Evolutionary conservation across 148 eudicot species (phyloP).

Genomic region (Tetragonia tetragonoides): DNA sequence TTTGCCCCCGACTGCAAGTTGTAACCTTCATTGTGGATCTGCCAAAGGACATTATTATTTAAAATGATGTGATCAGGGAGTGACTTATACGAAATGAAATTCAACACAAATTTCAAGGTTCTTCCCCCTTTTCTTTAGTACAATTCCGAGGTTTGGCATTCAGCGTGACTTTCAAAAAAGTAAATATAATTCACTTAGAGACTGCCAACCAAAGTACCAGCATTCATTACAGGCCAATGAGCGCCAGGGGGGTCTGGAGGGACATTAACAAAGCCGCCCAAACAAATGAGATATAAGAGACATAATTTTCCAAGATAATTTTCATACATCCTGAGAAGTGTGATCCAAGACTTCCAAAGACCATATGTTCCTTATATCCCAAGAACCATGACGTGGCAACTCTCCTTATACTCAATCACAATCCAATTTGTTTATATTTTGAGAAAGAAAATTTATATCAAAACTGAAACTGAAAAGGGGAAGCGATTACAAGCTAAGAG

Average conservation of each 20-base stretch:
- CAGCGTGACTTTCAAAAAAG: background rate
- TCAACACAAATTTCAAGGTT: background rate
- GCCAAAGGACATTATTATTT: conserved; percentile 20
- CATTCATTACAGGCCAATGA: background rate
- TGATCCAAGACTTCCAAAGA: background rate
- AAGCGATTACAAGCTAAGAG: no score
- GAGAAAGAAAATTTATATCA: no score
- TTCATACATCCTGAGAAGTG: background rate
- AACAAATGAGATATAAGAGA: background rate
- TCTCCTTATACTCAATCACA: background rate
- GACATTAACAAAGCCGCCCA: background rate
- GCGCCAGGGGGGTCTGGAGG: background rate
- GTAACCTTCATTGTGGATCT: conserved; percentile 87
- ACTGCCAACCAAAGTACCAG: background rate
- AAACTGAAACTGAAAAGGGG: no score
- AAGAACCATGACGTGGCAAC: background rate
- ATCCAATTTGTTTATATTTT: background rate
- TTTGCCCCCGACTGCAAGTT: conserved; percentile 71
- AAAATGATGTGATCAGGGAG: background rate
- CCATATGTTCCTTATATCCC: background rate
- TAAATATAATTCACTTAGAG: background rate
- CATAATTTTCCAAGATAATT: background rate
- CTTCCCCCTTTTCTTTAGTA: background rate
- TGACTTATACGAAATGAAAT: background rate
- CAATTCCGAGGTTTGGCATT: background rate